These are phyloP conservation scores for Luffa aegyptiaca DNA, from an alignment of 306 rosid genomes.

Conservation along the genomic window DNA sequence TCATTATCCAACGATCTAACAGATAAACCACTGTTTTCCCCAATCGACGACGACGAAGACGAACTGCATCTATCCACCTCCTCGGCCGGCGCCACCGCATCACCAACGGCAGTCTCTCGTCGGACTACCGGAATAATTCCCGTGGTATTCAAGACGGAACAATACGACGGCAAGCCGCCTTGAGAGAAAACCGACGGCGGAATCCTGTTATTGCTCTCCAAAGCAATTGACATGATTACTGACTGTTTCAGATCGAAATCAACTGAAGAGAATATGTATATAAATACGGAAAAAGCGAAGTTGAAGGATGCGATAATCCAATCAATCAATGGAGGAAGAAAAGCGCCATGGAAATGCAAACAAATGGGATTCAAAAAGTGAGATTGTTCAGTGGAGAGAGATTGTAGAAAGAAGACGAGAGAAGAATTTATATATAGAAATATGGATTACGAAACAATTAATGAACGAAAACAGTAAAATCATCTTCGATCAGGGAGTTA, in stretches of 20 bases:
- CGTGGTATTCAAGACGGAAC: slow-evolving; percentile 24
- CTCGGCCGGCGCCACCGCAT: not conserved
- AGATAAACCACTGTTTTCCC: slow-evolving; percentile 54
- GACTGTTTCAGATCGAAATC: not conserved
- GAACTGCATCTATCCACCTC: slow-evolving; percentile 29
- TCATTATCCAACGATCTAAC: slow-evolving; percentile 31
- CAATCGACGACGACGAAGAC: slow-evolving; percentile 60
- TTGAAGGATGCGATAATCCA: not conserved
- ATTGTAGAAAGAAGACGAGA: not conserved
- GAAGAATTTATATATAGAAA: not conserved
- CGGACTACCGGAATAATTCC: slow-evolving; percentile 5
- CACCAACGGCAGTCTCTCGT: not conserved
- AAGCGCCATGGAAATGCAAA: not conserved
- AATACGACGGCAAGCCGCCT: slow-evolving; percentile 10
- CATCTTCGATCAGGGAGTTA: not conserved
- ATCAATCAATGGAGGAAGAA: not conserved
- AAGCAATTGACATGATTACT: slow-evolving; percentile 24
- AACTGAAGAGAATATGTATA: no score
- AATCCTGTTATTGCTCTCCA: slow-evolving; percentile 12
- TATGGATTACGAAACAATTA: not conserved
- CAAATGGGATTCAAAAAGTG: not conserved
- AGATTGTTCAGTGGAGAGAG: not conserved
- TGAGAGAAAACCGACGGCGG: slow-evolving; percentile 13
- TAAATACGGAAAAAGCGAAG: not conserved
- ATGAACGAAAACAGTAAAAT: not conserved